Evolutionary conservation across 352 stramenopile species (phyloP).

Genomic region (Phytophthora palmivora): DNA sequence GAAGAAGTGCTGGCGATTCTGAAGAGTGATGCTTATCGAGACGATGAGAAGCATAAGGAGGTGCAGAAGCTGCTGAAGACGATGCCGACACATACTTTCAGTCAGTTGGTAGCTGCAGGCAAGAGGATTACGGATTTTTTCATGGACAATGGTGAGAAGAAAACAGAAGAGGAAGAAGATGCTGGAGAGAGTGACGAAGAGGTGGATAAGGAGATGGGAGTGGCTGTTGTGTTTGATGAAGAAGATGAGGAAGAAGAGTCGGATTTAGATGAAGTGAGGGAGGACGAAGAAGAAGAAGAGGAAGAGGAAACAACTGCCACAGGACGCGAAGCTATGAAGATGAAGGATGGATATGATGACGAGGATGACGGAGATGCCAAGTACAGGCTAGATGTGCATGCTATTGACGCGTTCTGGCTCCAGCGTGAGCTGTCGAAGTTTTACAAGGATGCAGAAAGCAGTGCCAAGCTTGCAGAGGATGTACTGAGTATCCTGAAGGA

Average conservation of each 20-base stretch:
- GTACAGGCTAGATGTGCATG: conserved; percentile 92
- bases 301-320: conserved; percentile 35
- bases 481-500: conserved; percentile 84
- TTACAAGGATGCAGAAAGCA: conserved; percentile 96
- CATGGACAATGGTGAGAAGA: conserved; percentile 42
- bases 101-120: conserved; percentile 82
- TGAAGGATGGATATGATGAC: conserved; percentile 77
- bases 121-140: conserved; percentile 92
- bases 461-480: conserved; percentile 92
- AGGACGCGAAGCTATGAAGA: conserved; percentile 61
- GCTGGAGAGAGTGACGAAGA: conserved; percentile 43
- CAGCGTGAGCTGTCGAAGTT: conserved; percentile 96
- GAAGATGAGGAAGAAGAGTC: conserved; percentile 96
- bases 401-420: conserved; percentile 99
- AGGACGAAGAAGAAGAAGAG: conserved; percentile 74
- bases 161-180: conserved; percentile 27
- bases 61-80: conserved; percentile 88
- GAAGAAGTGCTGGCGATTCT: conserved; percentile 94
- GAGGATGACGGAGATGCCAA: conserved; percentile 71
- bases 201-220: conserved; percentile 98
- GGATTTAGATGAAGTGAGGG: conserved; percentile 92
- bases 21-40: conserved; percentile 91
- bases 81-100: conserved; percentile 77
- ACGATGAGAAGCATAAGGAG: conserved; percentile 87
- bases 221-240: conserved; percentile 98